Percentiles rank a stretch among this genome's conserved stretches.
Evolutionary conservation across 2,329 filamentous ascomycete genomes (phyloP).

Genomic region (Fusarium transvaalense): DNA sequence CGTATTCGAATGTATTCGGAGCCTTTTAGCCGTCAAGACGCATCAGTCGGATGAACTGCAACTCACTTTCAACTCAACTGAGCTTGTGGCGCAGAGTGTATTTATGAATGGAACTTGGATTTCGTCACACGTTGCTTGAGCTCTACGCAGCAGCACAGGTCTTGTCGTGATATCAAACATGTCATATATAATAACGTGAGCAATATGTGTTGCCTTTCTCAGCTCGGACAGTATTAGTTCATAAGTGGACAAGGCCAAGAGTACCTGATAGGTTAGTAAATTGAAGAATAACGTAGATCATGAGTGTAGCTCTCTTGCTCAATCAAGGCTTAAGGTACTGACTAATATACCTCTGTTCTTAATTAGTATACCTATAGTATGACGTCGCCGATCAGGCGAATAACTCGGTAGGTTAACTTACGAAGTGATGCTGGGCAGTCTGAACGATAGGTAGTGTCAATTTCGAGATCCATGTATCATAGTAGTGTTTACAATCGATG

Average conservation of each 20-base stretch:
- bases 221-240: background rate
- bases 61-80: no score
- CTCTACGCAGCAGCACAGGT: background rate
- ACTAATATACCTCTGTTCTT: background rate
- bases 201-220: background rate
- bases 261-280: background rate
- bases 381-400: background rate
- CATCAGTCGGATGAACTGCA: background rate
- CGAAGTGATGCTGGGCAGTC: background rate
- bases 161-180: background rate
- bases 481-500: no score
- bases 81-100: background rate
- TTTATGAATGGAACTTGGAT: background rate
- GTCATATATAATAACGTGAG: background rate
- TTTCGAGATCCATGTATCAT: no score
- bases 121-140: background rate
- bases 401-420: background rate
- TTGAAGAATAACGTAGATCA: background rate
- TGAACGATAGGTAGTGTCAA: background rate
- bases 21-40: background rate
- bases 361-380: background rate
- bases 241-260: background rate
- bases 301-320: background rate
- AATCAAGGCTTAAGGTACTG: background rate
- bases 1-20: background rate